Conservation (phyloP, 163 green algal species). For the Trebouxiophyceae sp. region DNA sequence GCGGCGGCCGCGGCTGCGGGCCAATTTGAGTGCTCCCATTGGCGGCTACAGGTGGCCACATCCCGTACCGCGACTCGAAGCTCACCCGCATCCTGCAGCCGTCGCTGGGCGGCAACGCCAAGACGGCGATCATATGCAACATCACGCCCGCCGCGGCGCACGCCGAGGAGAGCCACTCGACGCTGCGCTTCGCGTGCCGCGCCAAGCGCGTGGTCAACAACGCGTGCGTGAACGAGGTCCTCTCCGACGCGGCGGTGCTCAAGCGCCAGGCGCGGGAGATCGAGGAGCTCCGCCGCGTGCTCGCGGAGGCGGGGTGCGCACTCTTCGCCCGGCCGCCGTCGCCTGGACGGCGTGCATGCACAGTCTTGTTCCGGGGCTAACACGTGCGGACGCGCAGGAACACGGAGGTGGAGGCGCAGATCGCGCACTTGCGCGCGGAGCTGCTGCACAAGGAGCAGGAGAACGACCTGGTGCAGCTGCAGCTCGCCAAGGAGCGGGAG, state of each 20-base stretch:
- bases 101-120: conserved; percentile 90
- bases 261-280: conserved; percentile 92
- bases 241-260: conserved; percentile 81
- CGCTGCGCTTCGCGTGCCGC: conserved; percentile 86
- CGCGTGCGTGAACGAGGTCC: conserved; percentile 89
- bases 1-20: too few relatives aligned
- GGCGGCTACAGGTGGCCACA: conserved; percentile 61
- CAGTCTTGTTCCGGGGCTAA: too few relatives aligned
- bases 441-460: conserved; percentile 80
- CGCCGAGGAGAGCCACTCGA: conserved; percentile 86
- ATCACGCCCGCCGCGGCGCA: conserved; percentile 82
- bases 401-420: conserved; percentile 58
- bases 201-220: conserved; percentile 96
- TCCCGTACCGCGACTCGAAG: conserved; percentile 94
- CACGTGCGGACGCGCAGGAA: conserved; percentile 20
- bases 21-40: too few relatives aligned
- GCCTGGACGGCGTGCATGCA: too few relatives aligned
- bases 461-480: conserved; percentile 65
- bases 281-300: conserved; percentile 66
- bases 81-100: conserved; percentile 94
- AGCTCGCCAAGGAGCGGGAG: conserved; percentile 66
- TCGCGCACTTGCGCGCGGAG: conserved; percentile 61
- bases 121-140: conserved; percentile 89
- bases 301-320: conserved; percentile 35
- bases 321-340: too few relatives aligned